Conservation (phyloP, 495 filamentous ascomycete species). For the Aspergillus mulundensis region DNA sequence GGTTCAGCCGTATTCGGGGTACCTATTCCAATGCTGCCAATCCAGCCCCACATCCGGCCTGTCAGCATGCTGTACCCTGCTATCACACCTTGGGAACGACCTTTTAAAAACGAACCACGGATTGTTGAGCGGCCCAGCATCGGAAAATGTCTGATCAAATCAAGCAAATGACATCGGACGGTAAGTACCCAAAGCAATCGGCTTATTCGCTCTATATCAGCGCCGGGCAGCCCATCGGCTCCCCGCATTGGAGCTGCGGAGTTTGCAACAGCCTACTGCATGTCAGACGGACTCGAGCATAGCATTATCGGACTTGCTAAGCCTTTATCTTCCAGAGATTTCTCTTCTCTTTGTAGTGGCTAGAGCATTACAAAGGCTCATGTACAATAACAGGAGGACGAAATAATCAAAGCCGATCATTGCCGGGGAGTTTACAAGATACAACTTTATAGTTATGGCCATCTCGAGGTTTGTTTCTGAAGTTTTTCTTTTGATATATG, state of each 20-base stretch:
- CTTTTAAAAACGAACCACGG: background rate
- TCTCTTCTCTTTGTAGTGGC: no score
- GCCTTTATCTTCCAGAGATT: no score
- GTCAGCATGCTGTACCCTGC: background rate
- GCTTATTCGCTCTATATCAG: no score
- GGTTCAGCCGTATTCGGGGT: background rate
- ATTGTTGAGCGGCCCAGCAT: background rate
- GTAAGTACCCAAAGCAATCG: no score
- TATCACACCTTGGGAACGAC: background rate
- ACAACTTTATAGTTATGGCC: no score
- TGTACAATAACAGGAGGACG: no score
- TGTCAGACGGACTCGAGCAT: background rate
- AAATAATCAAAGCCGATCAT: no score
- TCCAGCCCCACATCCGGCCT: conserved; percentile 1
- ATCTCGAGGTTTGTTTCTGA: no score
- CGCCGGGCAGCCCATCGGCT: background rate
- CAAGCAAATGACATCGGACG: no score
- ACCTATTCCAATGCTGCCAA: background rate
- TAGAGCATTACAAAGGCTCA: no score
- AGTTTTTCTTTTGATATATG: no score
- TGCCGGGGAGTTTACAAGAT: no score
- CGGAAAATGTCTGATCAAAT: background rate
- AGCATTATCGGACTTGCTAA: background rate
- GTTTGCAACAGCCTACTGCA: background rate
- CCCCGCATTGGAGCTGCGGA: background rate